A percentile compares a stretch with the other conserved stretches of the same genome.
Conservation (phyloP, 2,329 filamentous ascomycete genomes). For the Spiromastix sp. region DNA sequence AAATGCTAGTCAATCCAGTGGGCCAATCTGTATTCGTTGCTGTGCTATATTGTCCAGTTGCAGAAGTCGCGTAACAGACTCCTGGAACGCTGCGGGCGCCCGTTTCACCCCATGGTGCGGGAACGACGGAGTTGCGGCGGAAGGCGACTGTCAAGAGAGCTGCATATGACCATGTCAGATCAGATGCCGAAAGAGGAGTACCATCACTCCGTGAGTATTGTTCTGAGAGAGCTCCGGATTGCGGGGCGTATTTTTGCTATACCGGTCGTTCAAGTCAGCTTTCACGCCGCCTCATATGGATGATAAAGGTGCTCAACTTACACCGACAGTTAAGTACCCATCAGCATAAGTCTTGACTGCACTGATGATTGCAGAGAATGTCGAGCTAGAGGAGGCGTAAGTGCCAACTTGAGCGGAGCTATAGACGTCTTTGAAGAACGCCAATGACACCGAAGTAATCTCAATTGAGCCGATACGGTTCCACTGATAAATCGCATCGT, state of each 20-base stretch:
- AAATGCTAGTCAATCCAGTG: slow-evolving; percentile 12
- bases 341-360: slow-evolving; percentile 54
- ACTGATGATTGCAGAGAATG: slow-evolving; percentile 36
- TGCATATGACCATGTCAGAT: slow-evolving; percentile 38
- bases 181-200: slow-evolving; percentile 25
- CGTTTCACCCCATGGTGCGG: slow-evolving; percentile 24
- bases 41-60: slow-evolving; percentile 23
- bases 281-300: not conserved
- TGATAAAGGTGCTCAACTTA: slow-evolving; percentile 9
- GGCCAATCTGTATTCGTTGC: slow-evolving; percentile 25
- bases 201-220: slow-evolving; percentile 30
- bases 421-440: slow-evolving; percentile 61
- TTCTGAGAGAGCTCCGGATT: slow-evolving; percentile 45
- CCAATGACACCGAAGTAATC: slow-evolving; percentile 54
- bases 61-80: slow-evolving; percentile 21
- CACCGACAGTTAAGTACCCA: slow-evolving; percentile 38
- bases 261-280: not conserved
- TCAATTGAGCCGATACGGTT: slow-evolving; percentile 51
- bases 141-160: slow-evolving; percentile 28
- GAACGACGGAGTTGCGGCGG: slow-evolving; percentile 23
- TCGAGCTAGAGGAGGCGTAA: slow-evolving; percentile 46
- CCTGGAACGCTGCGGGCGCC: slow-evolving; percentile 22
- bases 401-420: slow-evolving; percentile 50
- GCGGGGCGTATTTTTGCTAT: slow-evolving; percentile 36
- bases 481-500: slow-evolving; percentile 65